Evolutionary conservation across 2,329 filamentous ascomycete genomes (phyloP), one percentile per base, ranked within the genome.

Genomic region (Calonectria hongkongensis): DNA sequence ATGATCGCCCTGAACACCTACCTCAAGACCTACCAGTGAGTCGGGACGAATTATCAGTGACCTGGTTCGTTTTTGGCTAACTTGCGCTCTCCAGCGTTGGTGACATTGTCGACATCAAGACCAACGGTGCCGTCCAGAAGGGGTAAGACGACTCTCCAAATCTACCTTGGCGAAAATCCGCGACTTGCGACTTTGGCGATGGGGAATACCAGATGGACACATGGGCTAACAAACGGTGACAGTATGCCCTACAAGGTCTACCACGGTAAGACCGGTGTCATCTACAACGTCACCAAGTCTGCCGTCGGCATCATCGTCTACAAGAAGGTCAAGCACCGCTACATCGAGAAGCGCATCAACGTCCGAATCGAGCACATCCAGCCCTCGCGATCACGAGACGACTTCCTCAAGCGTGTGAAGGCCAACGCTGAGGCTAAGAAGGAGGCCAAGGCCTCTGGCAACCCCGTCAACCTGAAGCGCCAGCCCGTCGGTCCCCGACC

Each of bases 331-430:
- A 95, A 96, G 90, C 97, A 98, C 94, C 94, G 96, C 85, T 99
- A 98, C 93, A 92, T 99, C 87, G 97, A 99, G 94, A 99, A 99
- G 95, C 96, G 97, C 88, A 93, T 99, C 91, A 98, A 98, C 93
- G 91, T 99, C 89, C 95, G 97, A 86, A 89, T 98, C 88, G 97
- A 99, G 94, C 97, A 99, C 93, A 92, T 99, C 89, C 89, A 89
- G 85, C 94, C 94, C 86, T 98, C 96, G 82, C 94, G 97, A 87
- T 98, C 96, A 84, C 93, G 97, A 86, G 96, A 98, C 84, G 96
- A 97, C 87, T 98, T 99, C 92, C 88, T 98, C 84, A 93, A 92
- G 90, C 94, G 96, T 85, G 96, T 99, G 87, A 98, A 98, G 95
- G 89, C 92, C 86, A 98, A 98, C 90, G 95, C 96, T 84, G 93